phyloP scores from a whole-genome alignment of 2,329 filamentous ascomycete genomes.

The Sclerotinia glacialis region DNA sequence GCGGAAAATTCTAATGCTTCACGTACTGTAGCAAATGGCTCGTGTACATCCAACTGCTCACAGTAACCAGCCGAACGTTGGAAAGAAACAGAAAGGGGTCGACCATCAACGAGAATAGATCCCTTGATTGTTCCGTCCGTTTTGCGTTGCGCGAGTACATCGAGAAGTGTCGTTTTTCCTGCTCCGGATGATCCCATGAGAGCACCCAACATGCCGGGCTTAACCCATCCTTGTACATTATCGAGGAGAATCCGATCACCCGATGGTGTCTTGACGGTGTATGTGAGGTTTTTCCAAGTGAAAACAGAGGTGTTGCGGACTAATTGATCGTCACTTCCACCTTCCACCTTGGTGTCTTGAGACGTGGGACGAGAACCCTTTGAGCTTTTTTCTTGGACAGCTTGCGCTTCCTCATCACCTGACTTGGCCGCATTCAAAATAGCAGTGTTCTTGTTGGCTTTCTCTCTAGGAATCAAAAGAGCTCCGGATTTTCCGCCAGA shows the following conservation, averaged over 20 bases:
- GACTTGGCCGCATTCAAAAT: constrained; percentile 29
- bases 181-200: constrained; percentile 65
- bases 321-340: constrained; percentile 42
- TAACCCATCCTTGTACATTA: constrained; percentile 60
- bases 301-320: constrained; percentile 65
- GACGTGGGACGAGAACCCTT: constrained; percentile 26
- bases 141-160: constrained; percentile 79
- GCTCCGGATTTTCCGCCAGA: constrained; percentile 51
- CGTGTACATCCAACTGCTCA: constrained; percentile 71
- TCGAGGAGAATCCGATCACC: constrained; percentile 68
- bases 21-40: constrained; percentile 78
- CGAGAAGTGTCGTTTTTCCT: constrained; percentile 85
- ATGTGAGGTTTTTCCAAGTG: constrained; percentile 69
- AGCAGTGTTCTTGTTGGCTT: constrained; percentile 44
- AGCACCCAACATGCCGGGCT: constrained; percentile 59
- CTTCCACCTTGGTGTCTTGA: constrained; percentile 40
- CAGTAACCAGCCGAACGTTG: constrained; percentile 86
- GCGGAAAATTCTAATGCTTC: constrained; percentile 85
- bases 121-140: constrained; percentile 86
- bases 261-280: constrained; percentile 61
- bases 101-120: constrained; percentile 68
- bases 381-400: constrained; percentile 25
- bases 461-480: constrained; percentile 62
- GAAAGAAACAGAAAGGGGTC: constrained; percentile 72
- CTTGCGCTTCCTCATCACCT: constrained; percentile 49